Evolutionary conservation across 106 monocot genomes (phyloP).

Genomic region (Gastrodia elata): DNA sequence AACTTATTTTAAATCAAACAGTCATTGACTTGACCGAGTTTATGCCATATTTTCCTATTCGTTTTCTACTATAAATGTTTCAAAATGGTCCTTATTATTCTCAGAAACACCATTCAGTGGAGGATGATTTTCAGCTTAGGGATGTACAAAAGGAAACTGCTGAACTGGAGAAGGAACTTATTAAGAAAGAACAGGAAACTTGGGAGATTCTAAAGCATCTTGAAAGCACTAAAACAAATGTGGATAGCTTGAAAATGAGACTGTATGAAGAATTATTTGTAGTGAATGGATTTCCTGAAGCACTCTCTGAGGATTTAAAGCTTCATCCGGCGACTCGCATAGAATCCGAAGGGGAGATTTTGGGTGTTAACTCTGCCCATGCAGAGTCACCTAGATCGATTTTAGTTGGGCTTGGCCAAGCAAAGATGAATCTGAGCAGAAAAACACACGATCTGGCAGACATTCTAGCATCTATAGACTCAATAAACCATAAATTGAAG

Average conservation of each 20-base stretch:
- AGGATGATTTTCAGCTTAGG: constrained; percentile 32
- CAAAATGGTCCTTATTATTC: not conserved
- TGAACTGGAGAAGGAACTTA: constrained; percentile 71
- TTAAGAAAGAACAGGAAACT: constrained; percentile 75
- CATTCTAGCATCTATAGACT: constrained; percentile 40
- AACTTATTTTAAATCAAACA: too few relatives aligned
- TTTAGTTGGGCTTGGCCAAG: constrained; percentile 56
- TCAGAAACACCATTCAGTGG: constrained; percentile 11
- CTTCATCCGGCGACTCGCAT: constrained; percentile 25
- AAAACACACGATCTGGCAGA: constrained; percentile 45
- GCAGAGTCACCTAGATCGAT: constrained; percentile 26
- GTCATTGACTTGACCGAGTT: too few relatives aligned
- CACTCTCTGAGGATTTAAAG: constrained; percentile 19
- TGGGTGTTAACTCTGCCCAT: not conserved
- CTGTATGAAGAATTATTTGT: constrained; percentile 42
- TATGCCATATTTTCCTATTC: not conserved
- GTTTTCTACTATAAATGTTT: constrained; percentile 1
- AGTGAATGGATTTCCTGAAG: not conserved
- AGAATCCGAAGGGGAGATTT: constrained; percentile 14
- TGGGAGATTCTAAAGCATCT: constrained; percentile 69
- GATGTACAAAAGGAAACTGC: constrained; percentile 37
- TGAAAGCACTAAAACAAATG: constrained; percentile 53
- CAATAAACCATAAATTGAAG: constrained; percentile 42
- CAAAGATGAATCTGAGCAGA: constrained; percentile 62
- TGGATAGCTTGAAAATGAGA: constrained; percentile 48